phyloP scores from a whole-genome alignment of 75 land plant genomes.

The Pinus taeda region DNA sequence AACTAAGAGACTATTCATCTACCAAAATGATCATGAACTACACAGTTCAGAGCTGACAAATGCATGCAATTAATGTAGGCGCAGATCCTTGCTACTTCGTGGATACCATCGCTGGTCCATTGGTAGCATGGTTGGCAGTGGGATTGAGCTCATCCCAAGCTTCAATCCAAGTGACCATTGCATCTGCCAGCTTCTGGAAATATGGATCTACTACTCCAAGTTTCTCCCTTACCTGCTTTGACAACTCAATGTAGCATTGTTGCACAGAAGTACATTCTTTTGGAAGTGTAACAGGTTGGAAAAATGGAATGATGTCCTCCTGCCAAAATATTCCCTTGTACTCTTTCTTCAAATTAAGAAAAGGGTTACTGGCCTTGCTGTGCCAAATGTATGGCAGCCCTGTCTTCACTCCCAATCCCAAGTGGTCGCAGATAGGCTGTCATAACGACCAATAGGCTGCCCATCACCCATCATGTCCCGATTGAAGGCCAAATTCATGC shows the following conservation, averaged over 20 bases:
- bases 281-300: constrained; percentile 36
- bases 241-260: constrained; percentile 34
- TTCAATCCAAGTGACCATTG: constrained; percentile 91
- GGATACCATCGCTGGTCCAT: neutral
- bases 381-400: constrained; percentile 44
- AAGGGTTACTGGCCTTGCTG: constrained; percentile 68
- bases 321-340: constrained; percentile 71
- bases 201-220: constrained; percentile 61
- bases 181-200: constrained; percentile 75
- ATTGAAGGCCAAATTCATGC: too few relatives aligned
- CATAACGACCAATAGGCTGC: constrained; percentile 93
- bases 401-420: too few relatives aligned
- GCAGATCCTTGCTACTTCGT: too few relatives aligned
- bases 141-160: constrained; percentile 86
- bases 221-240: constrained; percentile 69
- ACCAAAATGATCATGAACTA: too few relatives aligned
- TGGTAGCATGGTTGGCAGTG: neutral
- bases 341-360: neutral
- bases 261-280: constrained; percentile 37
- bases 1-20: too few relatives aligned
- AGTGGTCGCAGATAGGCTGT: constrained; percentile 34
- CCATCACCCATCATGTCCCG: constrained; percentile 9
- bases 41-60: too few relatives aligned
- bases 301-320: constrained; percentile 61
- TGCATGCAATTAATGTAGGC: too few relatives aligned